Evolutionary conservation across 441 rosid genomes (phyloP), one percentile per base, ranked within the genome.

Genomic region (Brassica balearica): DNA sequence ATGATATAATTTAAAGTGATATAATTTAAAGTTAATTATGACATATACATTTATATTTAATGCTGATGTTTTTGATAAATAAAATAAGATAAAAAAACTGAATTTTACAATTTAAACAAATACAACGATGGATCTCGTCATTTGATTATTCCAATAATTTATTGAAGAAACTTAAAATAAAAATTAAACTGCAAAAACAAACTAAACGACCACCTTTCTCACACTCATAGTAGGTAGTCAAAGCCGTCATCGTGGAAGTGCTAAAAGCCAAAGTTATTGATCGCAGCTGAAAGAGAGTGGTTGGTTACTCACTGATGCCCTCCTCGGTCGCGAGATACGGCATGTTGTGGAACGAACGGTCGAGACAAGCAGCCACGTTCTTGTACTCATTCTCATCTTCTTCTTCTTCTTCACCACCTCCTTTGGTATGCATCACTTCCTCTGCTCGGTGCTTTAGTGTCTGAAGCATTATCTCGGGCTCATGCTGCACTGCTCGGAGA

Each of bases 401-500:
- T 41, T 53, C 85, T 11, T 27, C 84, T 15, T 76, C 12, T 41
- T 27, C 84, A 6, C 56, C 51, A 14, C 84, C 59, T 4, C 81
- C 80, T 64, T 81, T 82, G 25, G 67, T 75, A 27, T 75, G 87
- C 41, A 83, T 78, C 65, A 68, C 3, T n/a, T 88, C 95, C 71
- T 87, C 95, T 0, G 93, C 96, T 2, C 97, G 89, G 85, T 90
- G 94, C 89, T 90, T 90, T 74, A 95, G 95, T 10, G 96, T 90
- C 88, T 93, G 86, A 68, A 87, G 87, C 98, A 95, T 92, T 74
- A 95, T 88, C 86, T 89, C 89, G 10, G 98, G 98, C 93, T 95
- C 95, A 34, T 93, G 94, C 87, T 90, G 98, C 98, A 93, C 86
- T 60, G 88, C 92, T 61, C 95, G 89, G 85, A 95, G 99, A 76